Conservation (phyloP, 2,329 filamentous ascomycete species). For the Dothistroma septosporum region DNA sequence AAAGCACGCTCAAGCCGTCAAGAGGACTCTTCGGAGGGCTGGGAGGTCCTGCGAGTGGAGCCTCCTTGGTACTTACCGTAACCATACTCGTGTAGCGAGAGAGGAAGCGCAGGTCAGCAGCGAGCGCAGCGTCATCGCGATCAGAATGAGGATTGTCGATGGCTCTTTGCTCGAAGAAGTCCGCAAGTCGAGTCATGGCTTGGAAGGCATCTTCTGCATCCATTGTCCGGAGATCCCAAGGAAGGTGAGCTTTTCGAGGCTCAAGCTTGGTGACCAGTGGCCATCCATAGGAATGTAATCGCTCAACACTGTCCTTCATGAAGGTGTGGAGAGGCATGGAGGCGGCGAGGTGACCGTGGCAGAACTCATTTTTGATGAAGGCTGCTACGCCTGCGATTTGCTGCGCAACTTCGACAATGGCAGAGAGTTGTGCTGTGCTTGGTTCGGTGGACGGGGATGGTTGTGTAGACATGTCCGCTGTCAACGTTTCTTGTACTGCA, state of each 20-base stretch:
- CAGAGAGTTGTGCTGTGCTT: slow-evolving; percentile 9
- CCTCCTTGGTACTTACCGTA: neutral
- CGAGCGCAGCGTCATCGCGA: neutral
- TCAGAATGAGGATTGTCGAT: neutral
- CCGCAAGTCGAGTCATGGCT: slow-evolving; percentile 12
- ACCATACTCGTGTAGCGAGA: neutral
- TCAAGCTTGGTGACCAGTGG: slow-evolving; percentile 4
- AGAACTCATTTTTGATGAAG: slow-evolving; percentile 16
- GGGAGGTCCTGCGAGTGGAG: neutral
- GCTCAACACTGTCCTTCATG: slow-evolving; percentile 6
- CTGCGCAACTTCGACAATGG: slow-evolving; percentile 8
- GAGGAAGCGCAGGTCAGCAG: slow-evolving; percentile 2
- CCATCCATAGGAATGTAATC: slow-evolving; percentile 12
- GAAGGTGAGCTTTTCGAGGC: slow-evolving; percentile 2
- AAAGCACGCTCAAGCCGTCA: neutral
- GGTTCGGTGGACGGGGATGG: neutral
- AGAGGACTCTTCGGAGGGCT: neutral
- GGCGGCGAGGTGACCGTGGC: slow-evolving; percentile 6
- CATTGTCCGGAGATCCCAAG: slow-evolving; percentile 9
- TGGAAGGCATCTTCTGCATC: slow-evolving; percentile 7
- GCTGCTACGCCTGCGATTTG: slow-evolving; percentile 11
- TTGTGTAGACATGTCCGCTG: neutral
- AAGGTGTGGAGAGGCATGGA: slow-evolving; percentile 6
- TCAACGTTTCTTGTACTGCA: neutral
- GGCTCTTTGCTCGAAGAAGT: slow-evolving; percentile 6